phyloP scores from a whole-genome alignment of 176 grass and related monocot genomes.

The Oryza brachyantha region DNA sequence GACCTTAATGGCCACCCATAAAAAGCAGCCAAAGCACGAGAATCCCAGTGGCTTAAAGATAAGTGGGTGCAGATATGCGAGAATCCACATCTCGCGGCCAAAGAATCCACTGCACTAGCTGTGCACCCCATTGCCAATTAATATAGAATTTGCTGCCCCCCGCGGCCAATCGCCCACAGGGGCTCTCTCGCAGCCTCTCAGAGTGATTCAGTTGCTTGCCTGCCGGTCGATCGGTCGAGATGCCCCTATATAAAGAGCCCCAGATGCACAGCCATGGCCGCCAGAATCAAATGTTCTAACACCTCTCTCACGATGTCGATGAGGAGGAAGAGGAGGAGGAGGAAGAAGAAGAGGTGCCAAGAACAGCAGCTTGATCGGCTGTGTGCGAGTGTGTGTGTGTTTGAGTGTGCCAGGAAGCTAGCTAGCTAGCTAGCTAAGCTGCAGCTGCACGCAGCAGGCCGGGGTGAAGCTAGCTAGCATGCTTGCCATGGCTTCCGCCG shows the following conservation, averaged over 20 bases:
- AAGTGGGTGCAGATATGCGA: conserved; percentile 45
- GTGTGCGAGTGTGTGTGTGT: too few relatives aligned
- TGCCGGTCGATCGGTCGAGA: background rate
- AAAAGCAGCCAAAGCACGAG: conserved; percentile 33
- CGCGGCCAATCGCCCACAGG: conserved; percentile 9
- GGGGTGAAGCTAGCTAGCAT: conserved; percentile 34
- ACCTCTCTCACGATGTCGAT: conserved; percentile 31
- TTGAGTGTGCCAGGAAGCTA: background rate
- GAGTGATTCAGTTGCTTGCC: conserved; percentile 5
- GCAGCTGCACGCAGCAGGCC: background rate
- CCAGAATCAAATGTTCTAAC: conserved; percentile 25
- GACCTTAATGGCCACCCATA: conserved; percentile 44
- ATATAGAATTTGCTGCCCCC: conserved; percentile 25
- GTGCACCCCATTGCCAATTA: background rate
- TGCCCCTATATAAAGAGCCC: conserved; percentile 42
- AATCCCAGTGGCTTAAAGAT: conserved; percentile 41
- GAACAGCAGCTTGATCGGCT: background rate
- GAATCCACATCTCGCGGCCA: conserved; percentile 22
- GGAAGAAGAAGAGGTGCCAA: conserved; percentile 42
- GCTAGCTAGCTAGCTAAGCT: background rate
- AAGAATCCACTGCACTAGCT: conserved; percentile 35
- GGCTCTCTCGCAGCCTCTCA: background rate
- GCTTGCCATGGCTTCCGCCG: conserved; percentile 25
- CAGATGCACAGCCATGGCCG: background rate
- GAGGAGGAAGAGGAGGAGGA: background rate